Base-by-base conservation (phyloP, 2,329 filamentous ascomycete genomes). In the Xylariaceae sp. region DNA sequence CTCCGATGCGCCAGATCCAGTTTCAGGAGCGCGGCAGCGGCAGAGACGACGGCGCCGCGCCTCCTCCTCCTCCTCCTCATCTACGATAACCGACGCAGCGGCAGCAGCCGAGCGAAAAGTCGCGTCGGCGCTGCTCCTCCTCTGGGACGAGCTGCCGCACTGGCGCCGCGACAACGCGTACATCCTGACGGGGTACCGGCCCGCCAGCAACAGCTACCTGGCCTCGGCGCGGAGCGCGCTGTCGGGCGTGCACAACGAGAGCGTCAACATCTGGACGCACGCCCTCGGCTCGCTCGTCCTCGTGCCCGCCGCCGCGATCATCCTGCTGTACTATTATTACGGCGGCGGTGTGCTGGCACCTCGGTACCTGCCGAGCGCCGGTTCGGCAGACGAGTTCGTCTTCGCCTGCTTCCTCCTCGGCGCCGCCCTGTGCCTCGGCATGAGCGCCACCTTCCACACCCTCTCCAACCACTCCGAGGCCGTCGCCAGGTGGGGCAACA, bases 401-500 rank as follows among this genome's bases (percentile, higher is more conserved):
- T 88, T 94, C 59, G 66, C 69, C 1, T 88, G 81, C 64, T 95
- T 92, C 70, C 88, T 94, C 54, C 67, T 68, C 16, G 87, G 88
- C 31, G 85, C 83, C 2, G 72, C 80, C 18, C 55, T 78, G 23
- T 90, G 86, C 53, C 67, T 92, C 36, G 82, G 83, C 15, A 86
- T 89, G 81, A 88, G 83, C 51, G 84, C 88, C 4, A 85, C 83
- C 3, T 98, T 81, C 59, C 92, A 98, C 60, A 76, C 85, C 2
- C 75, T 96, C 33, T 79, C 74, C 15, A 95, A 96, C 50, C 92
- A 98, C 62, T 92, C 85, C 13, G 76, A 79, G 26, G 64, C 65
- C 2, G 86, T 96, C 11, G 81, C 84, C 2, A 81, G 77, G 46
- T 85, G 88, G 69, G 89, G 89, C 9, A 97, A 97, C 60, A 87